Evolutionary conservation across 768 basidiomycete species (phyloP).

Genomic region (Suillus decipiens): DNA sequence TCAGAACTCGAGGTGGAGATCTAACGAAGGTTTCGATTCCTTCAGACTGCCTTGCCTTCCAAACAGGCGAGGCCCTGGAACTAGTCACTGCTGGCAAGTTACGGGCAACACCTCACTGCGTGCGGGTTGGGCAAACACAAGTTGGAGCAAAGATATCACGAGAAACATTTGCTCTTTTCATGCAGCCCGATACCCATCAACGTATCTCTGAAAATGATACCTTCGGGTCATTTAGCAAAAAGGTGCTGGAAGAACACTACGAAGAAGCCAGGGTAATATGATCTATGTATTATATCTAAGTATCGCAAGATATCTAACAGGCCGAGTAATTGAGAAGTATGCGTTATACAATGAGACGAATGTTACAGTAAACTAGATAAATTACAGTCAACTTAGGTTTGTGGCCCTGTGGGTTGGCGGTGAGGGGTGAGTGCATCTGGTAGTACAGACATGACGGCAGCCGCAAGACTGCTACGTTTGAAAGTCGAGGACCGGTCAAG

Average conservation of each 20-base stretch:
- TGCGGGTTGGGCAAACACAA: constrained; percentile 60
- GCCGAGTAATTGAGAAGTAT: not conserved
- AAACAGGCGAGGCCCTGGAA: constrained; percentile 95
- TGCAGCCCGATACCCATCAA: constrained; percentile 86
- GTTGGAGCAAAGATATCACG: constrained; percentile 58
- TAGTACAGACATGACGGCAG: constrained; percentile 61
- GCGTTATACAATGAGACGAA: constrained; percentile 14
- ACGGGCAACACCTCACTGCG: constrained; percentile 93
- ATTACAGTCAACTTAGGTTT: constrained; percentile 23
- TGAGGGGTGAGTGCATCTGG: constrained; percentile 52
- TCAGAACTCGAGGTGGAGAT: constrained; percentile 78
- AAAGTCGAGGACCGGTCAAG: constrained; percentile 37
- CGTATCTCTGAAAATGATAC: constrained; percentile 68
- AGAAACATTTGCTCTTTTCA: constrained; percentile 88
- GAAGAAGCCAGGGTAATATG: constrained; percentile 38
- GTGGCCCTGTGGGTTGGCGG: constrained; percentile 36
- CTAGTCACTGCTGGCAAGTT: constrained; percentile 80
- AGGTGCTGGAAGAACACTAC: constrained; percentile 65
- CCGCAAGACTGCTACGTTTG: constrained; percentile 65
- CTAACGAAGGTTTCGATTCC: constrained; percentile 88
- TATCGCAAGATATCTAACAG: constrained; percentile 16
- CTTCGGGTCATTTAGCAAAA: constrained; percentile 89
- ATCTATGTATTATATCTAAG: constrained; percentile 18
- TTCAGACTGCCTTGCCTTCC: constrained; percentile 84
- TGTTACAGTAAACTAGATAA: not conserved